Evolutionary conservation across 495 filamentous ascomycete genomes (phyloP), one percentile per base, ranked within the genome.

Genomic region (Xylaria sp.): DNA sequence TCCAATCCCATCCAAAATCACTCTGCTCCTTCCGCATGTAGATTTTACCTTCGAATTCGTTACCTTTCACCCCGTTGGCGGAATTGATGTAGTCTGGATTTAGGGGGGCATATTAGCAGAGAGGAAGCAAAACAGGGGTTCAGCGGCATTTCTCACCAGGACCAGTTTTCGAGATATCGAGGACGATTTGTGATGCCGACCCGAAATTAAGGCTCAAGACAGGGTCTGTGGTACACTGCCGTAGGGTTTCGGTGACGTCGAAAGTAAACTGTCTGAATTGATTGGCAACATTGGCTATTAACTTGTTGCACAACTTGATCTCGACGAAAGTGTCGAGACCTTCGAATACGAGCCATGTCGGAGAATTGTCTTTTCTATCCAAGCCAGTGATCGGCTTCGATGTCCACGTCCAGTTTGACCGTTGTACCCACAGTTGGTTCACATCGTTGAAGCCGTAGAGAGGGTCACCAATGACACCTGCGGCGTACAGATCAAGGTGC

Each of bases 1-100:
- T 88, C 90, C 90, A 92, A 70, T 91, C 90, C 89, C 89, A 92
- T 12, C 90, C 90, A 74, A 92, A 91, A 72, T 92, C 90, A 12
- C 84, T 89, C 72, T 92, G 90, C 71, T 92, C 87, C 76, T 92
- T 92, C 43, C 90, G 88, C 53, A 91, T 89, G 62, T 87, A 91
- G 80, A 87, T 85, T 5, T 89, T 83, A 68, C 90, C 86, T 0
- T 82, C 76, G 68, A 90, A 90, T 69, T 88, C 85, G 67, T 81
- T 87, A 0, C 80, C 21, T n/a, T 74, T 80, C 63, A 90, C 81
- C 3, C 87, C 80, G 24, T 77, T 77, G 50, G 50, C 50, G 21
- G 21, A 53, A 53, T 53, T 53, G 24, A 53, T 53, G 50, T 53
- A 53, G 21, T 53, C 50, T 53, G 50, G 50, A 53, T 53, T 26